phyloP scores from a whole-genome alignment of 1,284 basidiomycete genomes.

The Fomitopsis betulina region DNA sequence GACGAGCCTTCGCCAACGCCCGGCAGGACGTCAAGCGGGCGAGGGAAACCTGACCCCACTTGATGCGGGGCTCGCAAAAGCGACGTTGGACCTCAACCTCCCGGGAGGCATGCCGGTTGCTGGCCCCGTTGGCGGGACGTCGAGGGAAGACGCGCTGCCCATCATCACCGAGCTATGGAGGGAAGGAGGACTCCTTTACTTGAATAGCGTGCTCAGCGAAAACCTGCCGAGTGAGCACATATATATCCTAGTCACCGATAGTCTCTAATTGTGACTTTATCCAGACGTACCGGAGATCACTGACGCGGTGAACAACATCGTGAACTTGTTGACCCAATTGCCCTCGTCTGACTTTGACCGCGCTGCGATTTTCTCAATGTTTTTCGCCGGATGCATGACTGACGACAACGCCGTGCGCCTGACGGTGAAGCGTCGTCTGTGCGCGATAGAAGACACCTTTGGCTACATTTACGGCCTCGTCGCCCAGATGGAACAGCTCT shows the following conservation, averaged over 20 bases:
- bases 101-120: conserved; percentile 13
- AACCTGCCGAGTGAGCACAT: conserved; percentile 53
- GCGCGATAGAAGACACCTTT: conserved; percentile 48
- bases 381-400: conserved; percentile 65
- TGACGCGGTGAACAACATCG: conserved; percentile 48
- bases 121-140: conserved; percentile 5
- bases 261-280: background rate
- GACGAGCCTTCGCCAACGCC: conserved; percentile 43
- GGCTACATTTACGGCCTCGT: conserved; percentile 61
- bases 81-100: conserved; percentile 4
- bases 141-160: background rate
- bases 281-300: conserved; percentile 71
- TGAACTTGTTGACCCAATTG: conserved; percentile 48
- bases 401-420: conserved; percentile 58
- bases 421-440: conserved; percentile 54
- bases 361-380: conserved; percentile 65
- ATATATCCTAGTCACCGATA: conserved; percentile 1
- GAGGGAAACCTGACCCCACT: conserved; percentile 29
- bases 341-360: conserved; percentile 58
- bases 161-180: conserved; percentile 57
- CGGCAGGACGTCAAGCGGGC: conserved; percentile 12
- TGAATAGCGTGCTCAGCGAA: conserved; percentile 68
- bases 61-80: conserved; percentile 31
- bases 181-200: conserved; percentile 63
- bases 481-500: conserved; percentile 40